Evolutionary conservation across 2,329 filamentous ascomycete species (phyloP), one percentile per base, ranked within the genome.

Genomic region (Xylariaceae sp.): DNA sequence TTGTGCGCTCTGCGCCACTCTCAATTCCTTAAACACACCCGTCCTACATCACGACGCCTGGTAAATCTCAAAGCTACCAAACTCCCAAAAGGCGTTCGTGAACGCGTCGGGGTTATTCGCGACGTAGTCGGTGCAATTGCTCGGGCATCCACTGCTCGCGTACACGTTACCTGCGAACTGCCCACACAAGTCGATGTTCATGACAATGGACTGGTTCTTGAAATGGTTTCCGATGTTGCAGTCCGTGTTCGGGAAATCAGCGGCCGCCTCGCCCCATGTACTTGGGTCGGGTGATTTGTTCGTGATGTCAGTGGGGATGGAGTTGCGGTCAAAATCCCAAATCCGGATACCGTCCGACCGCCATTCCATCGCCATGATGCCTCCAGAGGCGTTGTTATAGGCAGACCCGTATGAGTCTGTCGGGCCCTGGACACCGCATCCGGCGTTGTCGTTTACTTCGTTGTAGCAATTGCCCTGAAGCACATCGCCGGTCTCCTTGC

Each of bases 161-260:
- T 71, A 79, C 26, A 64, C 61, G 3, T 62, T 64, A 34, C 73
- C 72, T 3, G 73, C 74, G 49, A 77, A 67, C 31, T 73, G 60
- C 1, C 81, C 82, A 49, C 81, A 85, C 7, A 85, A 62, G 56
- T 81, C 76, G 47, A 85, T 83, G 52, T 85, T 83, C 32, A 72
- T 72, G 48, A 85, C 72, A 50, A 85, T 84, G 49, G 77, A 81
- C 57, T 82, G 74, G 53, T 85, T 85, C 40, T 62, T 67, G 59
- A 85, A 85, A 53, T 83, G 78, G 3, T 63, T 66, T 4, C 61
- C 59, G 37, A 85, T 77, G 44, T 80, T 64, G 62, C 81, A 85
- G 34, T 74, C 60, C 0, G 81, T 85, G 50, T 65, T 71, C 12
- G 82, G 82, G 57, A 85, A 85, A 45, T 86, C 82, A 2, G 82